phyloP scores from a whole-genome alignment of 805 yeast species.

The Lipomyces yamadae region DNA sequence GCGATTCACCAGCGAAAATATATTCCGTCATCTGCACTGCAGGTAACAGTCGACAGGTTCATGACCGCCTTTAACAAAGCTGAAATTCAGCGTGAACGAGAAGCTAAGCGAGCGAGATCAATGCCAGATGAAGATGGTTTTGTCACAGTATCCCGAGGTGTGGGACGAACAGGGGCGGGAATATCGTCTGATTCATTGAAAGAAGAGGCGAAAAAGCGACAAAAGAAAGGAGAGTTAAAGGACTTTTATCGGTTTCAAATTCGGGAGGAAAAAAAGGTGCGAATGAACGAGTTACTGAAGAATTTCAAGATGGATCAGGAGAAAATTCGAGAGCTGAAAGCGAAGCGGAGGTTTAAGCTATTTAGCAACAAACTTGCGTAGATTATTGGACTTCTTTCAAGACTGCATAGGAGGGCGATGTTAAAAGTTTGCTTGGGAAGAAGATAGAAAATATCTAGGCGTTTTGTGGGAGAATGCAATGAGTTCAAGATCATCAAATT shows the following conservation, averaged over 20 bases:
- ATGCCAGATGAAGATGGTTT: slow-evolving; percentile 41
- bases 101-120: slow-evolving; percentile 29
- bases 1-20: slow-evolving; percentile 46
- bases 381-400: neutral
- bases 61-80: slow-evolving; percentile 70
- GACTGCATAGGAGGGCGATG: neutral
- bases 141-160: slow-evolving; percentile 38
- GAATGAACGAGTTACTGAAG: slow-evolving; percentile 81
- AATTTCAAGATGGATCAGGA: slow-evolving; percentile 93
- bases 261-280: slow-evolving; percentile 88
- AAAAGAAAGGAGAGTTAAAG: slow-evolving; percentile 70
- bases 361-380: slow-evolving; percentile 43
- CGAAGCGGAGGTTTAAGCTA: slow-evolving; percentile 83
- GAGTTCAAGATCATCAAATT: neutral
- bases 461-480: neutral
- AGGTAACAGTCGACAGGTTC: slow-evolving; percentile 61
- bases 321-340: slow-evolving; percentile 75
- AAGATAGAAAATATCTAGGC: neutral
- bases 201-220: slow-evolving; percentile 49
- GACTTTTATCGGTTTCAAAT: slow-evolving; percentile 97
- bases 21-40: slow-evolving; percentile 57
- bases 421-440: neutral
- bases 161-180: slow-evolving; percentile 16
- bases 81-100: slow-evolving; percentile 51
- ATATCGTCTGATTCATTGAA: slow-evolving; percentile 43